phyloP scores from a whole-genome alignment of 441 rosid species.

The Erodium texanum region DNA sequence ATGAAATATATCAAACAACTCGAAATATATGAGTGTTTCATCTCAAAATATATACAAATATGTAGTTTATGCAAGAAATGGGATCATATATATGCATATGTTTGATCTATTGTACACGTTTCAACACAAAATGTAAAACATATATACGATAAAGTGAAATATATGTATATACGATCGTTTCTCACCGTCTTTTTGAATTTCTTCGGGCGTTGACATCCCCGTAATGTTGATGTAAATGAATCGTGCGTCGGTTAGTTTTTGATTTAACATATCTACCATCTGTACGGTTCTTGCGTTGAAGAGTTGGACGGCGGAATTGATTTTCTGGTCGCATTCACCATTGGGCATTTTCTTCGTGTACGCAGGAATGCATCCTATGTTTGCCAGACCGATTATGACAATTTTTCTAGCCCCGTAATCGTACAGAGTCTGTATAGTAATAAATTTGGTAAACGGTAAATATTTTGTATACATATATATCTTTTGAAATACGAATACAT shows the following conservation, averaged over 20 bases:
- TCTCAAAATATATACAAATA: not conserved
- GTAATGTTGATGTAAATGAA: conserved; percentile 17
- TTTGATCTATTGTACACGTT: too few species aligned
- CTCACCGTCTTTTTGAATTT: not conserved
- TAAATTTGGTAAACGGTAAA: not conserved
- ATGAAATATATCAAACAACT: not conserved
- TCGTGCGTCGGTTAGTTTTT: conserved; percentile 10
- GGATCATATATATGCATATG: too few species aligned
- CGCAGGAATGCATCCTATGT: conserved; percentile 30
- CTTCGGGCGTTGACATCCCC: not conserved
- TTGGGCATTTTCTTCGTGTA: conserved; percentile 4
- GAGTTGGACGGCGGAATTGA: conserved; percentile 11
- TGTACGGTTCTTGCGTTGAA: conserved; percentile 16
- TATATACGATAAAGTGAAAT: not conserved
- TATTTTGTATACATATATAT: not conserved
- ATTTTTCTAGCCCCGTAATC: conserved; percentile 44
- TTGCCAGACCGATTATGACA: conserved; percentile 31
- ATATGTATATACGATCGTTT: not conserved
- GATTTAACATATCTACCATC: conserved; percentile 16
- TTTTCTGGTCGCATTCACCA: conserved; percentile 14
- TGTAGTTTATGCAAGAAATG: too few species aligned
- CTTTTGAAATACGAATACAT: too few species aligned
- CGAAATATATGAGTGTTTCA: too few species aligned
- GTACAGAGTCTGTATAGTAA: conserved; percentile 25
- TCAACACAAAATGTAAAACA: too few species aligned